These are phyloP conservation scores for Tetrahymena malaccensis DNA, from an alignment of 73 alveolate genomes.

Conservation along the genomic window DNA sequence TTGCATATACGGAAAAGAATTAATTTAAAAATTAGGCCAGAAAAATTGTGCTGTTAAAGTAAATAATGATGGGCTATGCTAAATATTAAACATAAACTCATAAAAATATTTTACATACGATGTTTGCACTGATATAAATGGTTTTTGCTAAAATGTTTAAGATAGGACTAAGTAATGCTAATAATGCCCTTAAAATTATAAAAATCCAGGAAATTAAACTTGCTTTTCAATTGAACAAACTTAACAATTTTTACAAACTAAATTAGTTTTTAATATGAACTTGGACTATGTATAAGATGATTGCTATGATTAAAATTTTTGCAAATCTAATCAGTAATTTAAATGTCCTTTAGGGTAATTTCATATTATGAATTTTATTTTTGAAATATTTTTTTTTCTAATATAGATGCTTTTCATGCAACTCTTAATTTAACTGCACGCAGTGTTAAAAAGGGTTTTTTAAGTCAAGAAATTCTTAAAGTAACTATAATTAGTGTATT, in stretches of 20 bases:
- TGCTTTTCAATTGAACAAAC: background rate
- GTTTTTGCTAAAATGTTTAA: background rate
- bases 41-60: background rate
- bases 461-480: background rate
- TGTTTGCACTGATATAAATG: background rate
- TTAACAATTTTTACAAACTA: background rate
- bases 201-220: background rate
- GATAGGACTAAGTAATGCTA: background rate
- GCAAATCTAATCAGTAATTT: background rate
- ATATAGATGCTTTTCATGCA: background rate
- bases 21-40: background rate
- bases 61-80: background rate
- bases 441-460: background rate
- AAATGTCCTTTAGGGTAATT: background rate
- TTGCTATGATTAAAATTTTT: background rate
- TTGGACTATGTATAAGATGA: background rate
- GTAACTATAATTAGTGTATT: background rate
- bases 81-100: background rate
- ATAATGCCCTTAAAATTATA: background rate
- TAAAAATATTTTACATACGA: background rate
- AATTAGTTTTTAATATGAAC: background rate
- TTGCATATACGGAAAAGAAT: background rate
- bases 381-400: background rate
- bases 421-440: background rate
- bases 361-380: background rate